Evolutionary conservation across 2,329 filamentous ascomycete genomes (phyloP).

Genomic region (Fusarium illudens): DNA sequence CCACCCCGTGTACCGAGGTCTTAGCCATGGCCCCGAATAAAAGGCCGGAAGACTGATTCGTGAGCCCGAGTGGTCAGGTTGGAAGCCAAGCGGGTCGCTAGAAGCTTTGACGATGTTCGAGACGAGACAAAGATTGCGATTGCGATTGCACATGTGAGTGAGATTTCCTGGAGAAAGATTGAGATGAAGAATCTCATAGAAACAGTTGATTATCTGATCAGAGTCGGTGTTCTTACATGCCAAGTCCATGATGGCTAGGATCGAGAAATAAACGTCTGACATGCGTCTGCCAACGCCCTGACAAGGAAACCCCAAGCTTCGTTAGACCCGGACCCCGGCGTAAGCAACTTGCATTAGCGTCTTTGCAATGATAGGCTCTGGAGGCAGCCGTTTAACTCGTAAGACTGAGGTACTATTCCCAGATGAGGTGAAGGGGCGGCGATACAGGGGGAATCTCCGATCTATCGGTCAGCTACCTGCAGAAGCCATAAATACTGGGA

Average conservation of each 20-base stretch:
- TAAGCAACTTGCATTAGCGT: slow-evolving; percentile 41
- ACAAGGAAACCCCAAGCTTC: not conserved
- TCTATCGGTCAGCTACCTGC: not conserved
- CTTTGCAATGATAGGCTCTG: not conserved
- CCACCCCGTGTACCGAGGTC: slow-evolving; percentile 17
- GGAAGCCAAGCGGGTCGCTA: slow-evolving; percentile 15
- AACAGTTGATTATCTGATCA: not conserved
- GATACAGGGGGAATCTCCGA: not conserved
- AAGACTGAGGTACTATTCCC: not conserved
- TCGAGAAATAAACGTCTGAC: slow-evolving; percentile 25
- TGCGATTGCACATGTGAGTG: not conserved
- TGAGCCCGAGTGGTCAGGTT: too few species aligned
- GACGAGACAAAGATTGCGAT: not conserved
- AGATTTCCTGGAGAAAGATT: not conserved
- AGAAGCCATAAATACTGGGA: not conserved
- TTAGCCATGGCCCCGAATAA: not conserved
- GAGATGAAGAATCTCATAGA: not conserved
- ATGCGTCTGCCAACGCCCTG: slow-evolving; percentile 8
- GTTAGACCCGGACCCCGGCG: slow-evolving; percentile 15
- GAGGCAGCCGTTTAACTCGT: not conserved
- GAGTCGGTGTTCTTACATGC: not conserved
- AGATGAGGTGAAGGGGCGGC: not conserved
- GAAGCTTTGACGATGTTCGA: not conserved
- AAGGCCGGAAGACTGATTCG: slow-evolving; percentile 7
- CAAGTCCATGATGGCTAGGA: not conserved